phyloP scores from a whole-genome alignment of 1,284 basidiomycete species.

The Phlebopus sp. region DNA sequence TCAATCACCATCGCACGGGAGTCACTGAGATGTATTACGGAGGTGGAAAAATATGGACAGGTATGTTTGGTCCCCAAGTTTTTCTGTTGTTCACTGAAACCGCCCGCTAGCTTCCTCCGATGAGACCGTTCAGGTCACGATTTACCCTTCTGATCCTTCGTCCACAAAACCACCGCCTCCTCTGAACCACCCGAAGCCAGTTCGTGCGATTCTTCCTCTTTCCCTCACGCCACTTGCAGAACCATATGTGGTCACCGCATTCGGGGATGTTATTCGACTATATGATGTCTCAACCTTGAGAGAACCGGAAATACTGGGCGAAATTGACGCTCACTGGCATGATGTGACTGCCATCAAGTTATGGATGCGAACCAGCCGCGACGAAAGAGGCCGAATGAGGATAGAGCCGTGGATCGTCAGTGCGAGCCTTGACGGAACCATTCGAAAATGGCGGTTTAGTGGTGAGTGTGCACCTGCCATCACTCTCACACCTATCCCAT shows the following conservation, averaged over 20 bases:
- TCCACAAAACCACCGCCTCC: conserved; percentile 39
- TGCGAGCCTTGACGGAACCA: conserved; percentile 79
- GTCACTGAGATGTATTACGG: conserved; percentile 71
- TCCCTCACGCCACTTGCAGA: conserved; percentile 56
- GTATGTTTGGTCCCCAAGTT: conserved; percentile 40
- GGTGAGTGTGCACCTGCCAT: conserved; percentile 44
- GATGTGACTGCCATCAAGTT: conserved; percentile 73
- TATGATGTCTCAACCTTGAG: conserved; percentile 65
- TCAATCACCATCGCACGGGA: conserved; percentile 74
- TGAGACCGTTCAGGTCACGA: conserved; percentile 69
- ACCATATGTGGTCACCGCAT: conserved; percentile 74
- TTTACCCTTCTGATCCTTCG: conserved; percentile 31
- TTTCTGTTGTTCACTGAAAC: conserved; percentile 3
- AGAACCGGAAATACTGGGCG: conserved; percentile 63
- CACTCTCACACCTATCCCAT: neutral
- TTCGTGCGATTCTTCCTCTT: conserved; percentile 72
- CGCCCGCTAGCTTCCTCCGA: conserved; percentile 73
- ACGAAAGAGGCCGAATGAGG: conserved; percentile 42
- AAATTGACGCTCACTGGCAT: conserved; percentile 84
- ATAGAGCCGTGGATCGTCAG: conserved; percentile 79
- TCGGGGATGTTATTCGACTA: conserved; percentile 78
- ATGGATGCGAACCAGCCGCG: conserved; percentile 58
- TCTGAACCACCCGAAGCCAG: conserved; percentile 64
- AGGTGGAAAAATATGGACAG: conserved; percentile 78
- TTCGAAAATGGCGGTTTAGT: conserved; percentile 76